Evolutionary conservation across 345 rosid species (phyloP).

Genomic region (Gossypium sturtianum): DNA sequence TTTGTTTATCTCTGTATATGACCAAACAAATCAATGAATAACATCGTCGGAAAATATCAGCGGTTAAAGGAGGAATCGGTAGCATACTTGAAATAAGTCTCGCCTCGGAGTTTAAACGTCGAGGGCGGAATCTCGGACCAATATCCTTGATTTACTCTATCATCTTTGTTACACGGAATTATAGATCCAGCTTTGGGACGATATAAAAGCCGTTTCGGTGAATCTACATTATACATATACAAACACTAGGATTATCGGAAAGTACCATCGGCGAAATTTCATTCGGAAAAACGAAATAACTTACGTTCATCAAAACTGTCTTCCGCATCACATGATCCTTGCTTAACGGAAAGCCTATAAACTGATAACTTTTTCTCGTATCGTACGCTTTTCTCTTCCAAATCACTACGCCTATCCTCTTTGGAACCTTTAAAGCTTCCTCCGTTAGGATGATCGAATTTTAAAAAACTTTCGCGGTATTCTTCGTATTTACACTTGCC

Average conservation of each 20-base stretch:
- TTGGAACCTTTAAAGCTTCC: constrained; percentile 7
- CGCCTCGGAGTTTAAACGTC: constrained; percentile 60
- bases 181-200: constrained; percentile 57
- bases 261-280: no score
- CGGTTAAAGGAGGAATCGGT: neutral
- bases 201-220: constrained; percentile 49
- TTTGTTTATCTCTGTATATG: constrained; percentile 69
- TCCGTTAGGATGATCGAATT: constrained; percentile 11
- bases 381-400: neutral
- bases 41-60: no score
- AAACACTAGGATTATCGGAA: no score
- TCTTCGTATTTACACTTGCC: constrained; percentile 55
- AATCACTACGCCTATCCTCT: constrained; percentile 2
- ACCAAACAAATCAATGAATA: no score
- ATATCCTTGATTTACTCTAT: constrained; percentile 42
- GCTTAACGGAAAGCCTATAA: neutral
- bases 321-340: constrained; percentile 46
- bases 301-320: constrained; percentile 17
- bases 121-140: constrained; percentile 76
- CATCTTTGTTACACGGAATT: constrained; percentile 38
- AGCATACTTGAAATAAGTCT: constrained; percentile 63
- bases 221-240: constrained; percentile 25
- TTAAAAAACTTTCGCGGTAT: constrained; percentile 54
- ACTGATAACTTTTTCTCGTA: neutral
- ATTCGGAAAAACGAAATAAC: neutral